Conservation (phyloP, 1,284 basidiomycete species). For the Melampsora americana region DNA sequence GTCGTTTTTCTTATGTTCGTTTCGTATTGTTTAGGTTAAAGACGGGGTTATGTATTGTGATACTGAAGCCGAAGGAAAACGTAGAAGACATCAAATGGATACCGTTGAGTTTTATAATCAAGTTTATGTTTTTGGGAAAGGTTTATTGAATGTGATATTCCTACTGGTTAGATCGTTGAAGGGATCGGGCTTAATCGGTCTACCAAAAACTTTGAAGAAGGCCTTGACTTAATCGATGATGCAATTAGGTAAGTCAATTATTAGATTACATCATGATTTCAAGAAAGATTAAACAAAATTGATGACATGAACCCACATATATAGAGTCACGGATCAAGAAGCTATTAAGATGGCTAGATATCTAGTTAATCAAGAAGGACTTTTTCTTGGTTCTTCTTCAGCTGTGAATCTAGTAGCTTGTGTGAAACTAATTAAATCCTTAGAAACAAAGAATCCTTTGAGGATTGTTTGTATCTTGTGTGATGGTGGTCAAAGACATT, state of each 20-base stretch:
- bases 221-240: slow-evolving; percentile 75
- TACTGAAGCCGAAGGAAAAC: slow-evolving; percentile 91
- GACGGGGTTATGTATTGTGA: slow-evolving; percentile 89
- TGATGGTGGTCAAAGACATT: slow-evolving; percentile 31
- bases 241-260: slow-evolving; percentile 67
- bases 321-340: slow-evolving; percentile 79
- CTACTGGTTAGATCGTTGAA: slow-evolving; percentile 54
- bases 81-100: slow-evolving; percentile 71
- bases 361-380: slow-evolving; percentile 79
- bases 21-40: slow-evolving; percentile 62
- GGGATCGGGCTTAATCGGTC: slow-evolving; percentile 79
- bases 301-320: no score
- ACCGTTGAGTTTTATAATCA: slow-evolving; percentile 6
- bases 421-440: slow-evolving; percentile 69
- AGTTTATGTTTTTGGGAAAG: neutral
- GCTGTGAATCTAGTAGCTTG: slow-evolving; percentile 93
- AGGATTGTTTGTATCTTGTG: slow-evolving; percentile 31
- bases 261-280: slow-evolving; percentile 20
- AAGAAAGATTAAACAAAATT: no score
- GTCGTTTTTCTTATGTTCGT: slow-evolving; percentile 45
- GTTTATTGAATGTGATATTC: slow-evolving; percentile 5
- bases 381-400: slow-evolving; percentile 93
- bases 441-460: slow-evolving; percentile 55
- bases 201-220: slow-evolving; percentile 80
- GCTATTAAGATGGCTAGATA: slow-evolving; percentile 89